A percentile compares a stretch with the other conserved stretches of the same genome.
Conservation (phyloP, 148 eudicot genomes). For the Arbutus unedo region DNA sequence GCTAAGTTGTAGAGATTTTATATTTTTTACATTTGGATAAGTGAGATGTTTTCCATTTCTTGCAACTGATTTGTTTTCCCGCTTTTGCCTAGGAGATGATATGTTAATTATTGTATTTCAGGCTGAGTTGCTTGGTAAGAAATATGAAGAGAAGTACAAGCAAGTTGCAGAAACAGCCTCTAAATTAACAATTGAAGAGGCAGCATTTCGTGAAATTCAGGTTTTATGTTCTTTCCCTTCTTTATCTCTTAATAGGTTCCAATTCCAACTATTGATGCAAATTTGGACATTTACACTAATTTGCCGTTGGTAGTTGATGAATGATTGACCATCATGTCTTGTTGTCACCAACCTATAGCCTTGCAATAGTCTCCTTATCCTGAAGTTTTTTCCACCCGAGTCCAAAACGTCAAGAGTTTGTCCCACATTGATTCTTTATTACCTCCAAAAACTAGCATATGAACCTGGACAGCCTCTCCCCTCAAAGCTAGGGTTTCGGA, state of each 20-base stretch:
- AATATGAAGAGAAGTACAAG: conserved; percentile 95
- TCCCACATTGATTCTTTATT: too few species aligned
- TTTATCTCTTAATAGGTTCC: background rate
- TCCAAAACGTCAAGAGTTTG: background rate
- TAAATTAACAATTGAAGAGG: conserved; percentile 91
- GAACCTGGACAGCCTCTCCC: too few species aligned
- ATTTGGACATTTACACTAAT: background rate
- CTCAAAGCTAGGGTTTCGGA: too few species aligned
- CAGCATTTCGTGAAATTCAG: conserved; percentile 93
- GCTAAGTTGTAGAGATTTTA: background rate
- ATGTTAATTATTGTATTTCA: conserved; percentile 27
- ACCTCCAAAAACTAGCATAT: too few species aligned
- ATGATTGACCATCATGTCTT: conserved; percentile 6
- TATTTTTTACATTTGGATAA: background rate
- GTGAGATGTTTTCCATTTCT: background rate
- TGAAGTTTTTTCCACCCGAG: background rate
- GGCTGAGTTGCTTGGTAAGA: conserved; percentile 88
- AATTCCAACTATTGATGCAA: background rate
- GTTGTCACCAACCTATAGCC: background rate
- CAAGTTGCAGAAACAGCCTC: conserved; percentile 91
- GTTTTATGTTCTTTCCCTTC: conserved; percentile 27
- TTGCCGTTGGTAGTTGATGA: background rate
- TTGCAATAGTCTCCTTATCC: background rate
- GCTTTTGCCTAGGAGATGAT: background rate
- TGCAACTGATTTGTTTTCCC: background rate